A percentile compares a stretch with the other conserved stretches of the same genome.
Evolutionary conservation across 371 early-diverging fungal genomes (phyloP).

Genomic region (Circinella umbellata): DNA sequence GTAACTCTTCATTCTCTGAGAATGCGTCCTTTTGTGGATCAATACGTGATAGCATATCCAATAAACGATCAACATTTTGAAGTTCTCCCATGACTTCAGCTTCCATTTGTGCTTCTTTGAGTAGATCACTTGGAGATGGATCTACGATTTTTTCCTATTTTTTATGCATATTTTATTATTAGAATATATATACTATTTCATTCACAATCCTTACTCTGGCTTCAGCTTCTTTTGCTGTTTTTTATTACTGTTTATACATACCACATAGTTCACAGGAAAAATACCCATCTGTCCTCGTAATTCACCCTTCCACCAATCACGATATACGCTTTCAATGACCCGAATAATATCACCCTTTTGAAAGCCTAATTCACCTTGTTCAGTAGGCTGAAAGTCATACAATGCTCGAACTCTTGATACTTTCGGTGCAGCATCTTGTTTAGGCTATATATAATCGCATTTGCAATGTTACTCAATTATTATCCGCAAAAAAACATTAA

Average conservation of each 20-base stretch:
- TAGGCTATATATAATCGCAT: not conserved
- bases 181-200: too few relatives aligned
- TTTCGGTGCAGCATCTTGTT: conserved; percentile 35
- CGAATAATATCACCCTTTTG: conserved; percentile 79
- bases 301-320: conserved; percentile 94
- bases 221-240: too few relatives aligned
- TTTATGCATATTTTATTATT: not conserved
- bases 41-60: conserved; percentile 72
- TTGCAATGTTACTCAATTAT: too few relatives aligned
- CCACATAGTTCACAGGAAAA: conserved; percentile 90
- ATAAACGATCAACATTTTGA: conserved; percentile 77
- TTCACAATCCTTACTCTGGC: too few relatives aligned
- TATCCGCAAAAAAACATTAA: too few relatives aligned
- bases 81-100: conserved; percentile 76
- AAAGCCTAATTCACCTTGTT: conserved; percentile 85
- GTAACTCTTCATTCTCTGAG: conserved; percentile 87
- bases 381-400: conserved; percentile 85
- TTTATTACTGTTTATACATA: conserved; percentile 25
- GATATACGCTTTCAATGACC: conserved; percentile 83
- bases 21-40: conserved; percentile 85
- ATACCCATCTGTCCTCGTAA: conserved; percentile 76
- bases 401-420: conserved; percentile 80
- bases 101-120: conserved; percentile 69
- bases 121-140: conserved; percentile 59
- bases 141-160: conserved; percentile 61